A percentile compares a stretch with the other conserved stretches of the same genome.
phyloP scores from a whole-genome alignment of 2,329 filamentous ascomycete genomes.

The Hymenoscyphus infarciens region DNA sequence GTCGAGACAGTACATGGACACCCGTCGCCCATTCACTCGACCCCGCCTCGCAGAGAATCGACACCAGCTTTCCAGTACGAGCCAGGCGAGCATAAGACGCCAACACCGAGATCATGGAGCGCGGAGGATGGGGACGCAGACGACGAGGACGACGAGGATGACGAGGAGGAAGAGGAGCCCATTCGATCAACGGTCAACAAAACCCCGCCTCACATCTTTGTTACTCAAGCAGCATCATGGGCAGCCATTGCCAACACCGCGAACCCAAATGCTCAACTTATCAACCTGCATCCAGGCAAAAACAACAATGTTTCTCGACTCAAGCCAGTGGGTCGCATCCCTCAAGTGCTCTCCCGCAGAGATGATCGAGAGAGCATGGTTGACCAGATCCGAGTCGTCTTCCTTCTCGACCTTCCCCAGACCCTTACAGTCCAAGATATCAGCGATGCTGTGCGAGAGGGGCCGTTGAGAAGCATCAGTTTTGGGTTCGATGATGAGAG shows the following conservation, averaged over 20 bases:
- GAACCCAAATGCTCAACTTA: constrained; percentile 14
- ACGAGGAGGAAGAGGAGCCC: not conserved
- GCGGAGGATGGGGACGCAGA: not conserved
- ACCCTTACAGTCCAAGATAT: constrained; percentile 27
- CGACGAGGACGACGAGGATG: not conserved
- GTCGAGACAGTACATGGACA: constrained; percentile 4
- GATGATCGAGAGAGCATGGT: constrained; percentile 17
- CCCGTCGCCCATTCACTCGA: not conserved
- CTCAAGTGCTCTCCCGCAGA: constrained; percentile 10
- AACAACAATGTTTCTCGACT: constrained; percentile 14
- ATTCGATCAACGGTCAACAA: not conserved
- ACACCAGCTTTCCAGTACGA: not conserved
- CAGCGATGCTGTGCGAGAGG: constrained; percentile 31
- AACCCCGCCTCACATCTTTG: not conserved
- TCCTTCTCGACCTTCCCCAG: constrained; percentile 30
- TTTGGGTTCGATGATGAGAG: constrained; percentile 28
- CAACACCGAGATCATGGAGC: not conserved
- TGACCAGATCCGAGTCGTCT: constrained; percentile 29
- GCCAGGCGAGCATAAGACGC: not conserved
- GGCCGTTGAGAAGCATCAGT: constrained; percentile 29
- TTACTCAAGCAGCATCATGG: constrained; percentile 22
- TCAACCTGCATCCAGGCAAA: constrained; percentile 21
- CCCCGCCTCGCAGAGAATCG: not conserved
- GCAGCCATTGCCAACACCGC: constrained; percentile 28
- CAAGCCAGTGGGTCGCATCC: constrained; percentile 18